Conservation (phyloP, 768 basidiomycete species). For the Lentinula boryana region DNA sequence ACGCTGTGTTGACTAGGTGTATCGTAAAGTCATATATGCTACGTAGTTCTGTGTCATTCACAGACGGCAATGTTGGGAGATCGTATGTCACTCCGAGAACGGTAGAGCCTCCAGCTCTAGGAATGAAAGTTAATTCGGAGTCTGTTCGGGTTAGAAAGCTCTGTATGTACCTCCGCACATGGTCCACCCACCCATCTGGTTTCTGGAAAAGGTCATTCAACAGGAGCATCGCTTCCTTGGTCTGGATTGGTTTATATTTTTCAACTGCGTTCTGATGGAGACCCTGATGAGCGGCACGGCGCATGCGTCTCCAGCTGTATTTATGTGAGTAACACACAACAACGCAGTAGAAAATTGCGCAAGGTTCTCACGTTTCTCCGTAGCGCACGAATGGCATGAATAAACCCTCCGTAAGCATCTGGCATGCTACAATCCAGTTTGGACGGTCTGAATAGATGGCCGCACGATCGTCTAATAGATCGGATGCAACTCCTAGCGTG, state of each 20-base stretch:
- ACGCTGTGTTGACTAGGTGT: slow-evolving; percentile 21
- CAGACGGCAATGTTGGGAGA: slow-evolving; percentile 7
- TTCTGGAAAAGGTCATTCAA: slow-evolving; percentile 19
- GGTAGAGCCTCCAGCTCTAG: slow-evolving; percentile 11
- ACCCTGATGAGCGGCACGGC: slow-evolving; percentile 26
- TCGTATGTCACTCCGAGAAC: slow-evolving; percentile 14
- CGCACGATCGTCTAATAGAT: slow-evolving; percentile 25
- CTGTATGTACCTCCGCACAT: slow-evolving; percentile 7
- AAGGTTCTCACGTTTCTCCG: slow-evolving; percentile 5
- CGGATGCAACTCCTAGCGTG: slow-evolving; percentile 18
- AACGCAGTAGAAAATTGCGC: background rate
- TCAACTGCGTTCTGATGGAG: slow-evolving; percentile 18
- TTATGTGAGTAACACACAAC: background rate
- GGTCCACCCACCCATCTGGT: slow-evolving; percentile 23
- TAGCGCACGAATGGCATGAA: slow-evolving; percentile 13
- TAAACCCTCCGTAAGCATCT: slow-evolving; percentile 6
- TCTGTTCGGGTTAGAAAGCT: background rate
- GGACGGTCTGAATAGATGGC: slow-evolving; percentile 17
- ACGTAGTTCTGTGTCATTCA: slow-evolving; percentile 11
- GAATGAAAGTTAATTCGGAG: background rate
- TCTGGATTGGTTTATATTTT: slow-evolving; percentile 19
- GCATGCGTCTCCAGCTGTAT: slow-evolving; percentile 27
- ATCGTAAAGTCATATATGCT: slow-evolving; percentile 15
- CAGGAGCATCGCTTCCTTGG: slow-evolving; percentile 23
- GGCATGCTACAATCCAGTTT: slow-evolving; percentile 4